Conservation (phyloP, 345 rosid genomes). For the Passiflora organensis region DNA sequence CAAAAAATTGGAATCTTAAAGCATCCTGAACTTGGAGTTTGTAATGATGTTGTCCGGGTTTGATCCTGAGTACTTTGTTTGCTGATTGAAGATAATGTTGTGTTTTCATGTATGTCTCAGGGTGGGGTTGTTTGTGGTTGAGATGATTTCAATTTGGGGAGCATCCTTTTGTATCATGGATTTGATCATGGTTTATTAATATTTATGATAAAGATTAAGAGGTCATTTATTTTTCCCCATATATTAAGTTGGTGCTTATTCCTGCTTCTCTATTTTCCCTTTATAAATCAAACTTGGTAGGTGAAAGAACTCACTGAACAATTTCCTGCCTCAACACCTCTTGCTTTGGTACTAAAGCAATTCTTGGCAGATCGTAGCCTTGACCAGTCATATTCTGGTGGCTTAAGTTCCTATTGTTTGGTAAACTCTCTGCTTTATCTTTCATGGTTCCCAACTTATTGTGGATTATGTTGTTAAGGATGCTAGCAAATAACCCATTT, state of each 20-base stretch:
- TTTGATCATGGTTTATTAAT: too few relatives aligned
- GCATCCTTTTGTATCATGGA: too few relatives aligned
- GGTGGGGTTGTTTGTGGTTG: too few relatives aligned
- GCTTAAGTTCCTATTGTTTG: conserved; percentile 97
- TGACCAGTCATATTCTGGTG: conserved; percentile 97
- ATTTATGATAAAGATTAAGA: neutral
- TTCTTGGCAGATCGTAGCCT: conserved; percentile 97
- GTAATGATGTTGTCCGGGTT: too few relatives aligned
- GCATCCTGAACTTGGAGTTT: too few relatives aligned
- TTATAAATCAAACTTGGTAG: conserved; percentile 27
- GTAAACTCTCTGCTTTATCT: conserved; percentile 34
- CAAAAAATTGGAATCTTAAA: too few relatives aligned
- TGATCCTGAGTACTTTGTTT: too few relatives aligned
- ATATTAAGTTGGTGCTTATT: neutral
- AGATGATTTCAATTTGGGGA: too few relatives aligned
- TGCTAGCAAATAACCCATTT: neutral
- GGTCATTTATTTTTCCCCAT: conserved; percentile 7
- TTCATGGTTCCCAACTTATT: neutral
- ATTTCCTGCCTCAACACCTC: conserved; percentile 91
- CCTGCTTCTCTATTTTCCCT: conserved; percentile 7
- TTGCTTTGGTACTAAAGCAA: conserved; percentile 94
- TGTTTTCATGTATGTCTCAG: too few relatives aligned
- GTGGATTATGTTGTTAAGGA: neutral
- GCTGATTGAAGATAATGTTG: too few relatives aligned
- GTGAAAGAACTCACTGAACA: conserved; percentile 84